Evolutionary conservation across 163 green algal genomes (phyloP).

Genomic region (Prototheca wickerhamii): DNA sequence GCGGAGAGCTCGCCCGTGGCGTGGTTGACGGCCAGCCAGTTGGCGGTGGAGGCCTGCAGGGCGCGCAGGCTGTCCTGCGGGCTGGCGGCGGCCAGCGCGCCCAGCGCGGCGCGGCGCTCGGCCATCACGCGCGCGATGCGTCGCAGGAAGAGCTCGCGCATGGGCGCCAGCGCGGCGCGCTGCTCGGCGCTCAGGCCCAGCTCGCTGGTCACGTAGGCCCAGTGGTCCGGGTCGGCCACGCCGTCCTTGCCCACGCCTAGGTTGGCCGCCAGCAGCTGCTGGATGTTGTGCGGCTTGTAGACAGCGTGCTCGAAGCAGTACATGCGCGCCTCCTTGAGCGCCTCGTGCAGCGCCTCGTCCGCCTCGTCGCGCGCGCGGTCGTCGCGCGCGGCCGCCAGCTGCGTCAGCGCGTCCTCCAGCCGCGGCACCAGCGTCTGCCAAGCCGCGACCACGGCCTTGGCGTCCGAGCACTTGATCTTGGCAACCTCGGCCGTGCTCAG

Average conservation of each 20-base stretch:
- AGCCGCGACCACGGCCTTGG: neutral
- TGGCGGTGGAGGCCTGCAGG: slow-evolving; percentile 1
- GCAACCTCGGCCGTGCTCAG: neutral
- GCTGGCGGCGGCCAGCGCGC: slow-evolving; percentile 9
- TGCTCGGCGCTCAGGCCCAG: slow-evolving; percentile 6
- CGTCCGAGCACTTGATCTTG: slow-evolving; percentile 1
- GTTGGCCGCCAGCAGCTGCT: slow-evolving; percentile 15
- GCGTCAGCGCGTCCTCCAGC: slow-evolving; percentile 6
- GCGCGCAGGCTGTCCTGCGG: slow-evolving; percentile 2
- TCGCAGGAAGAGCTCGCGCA: slow-evolving; percentile 19
- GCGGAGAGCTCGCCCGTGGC: slow-evolving; percentile 13
- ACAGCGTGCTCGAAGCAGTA: slow-evolving; percentile 22
- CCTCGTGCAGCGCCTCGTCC: neutral
- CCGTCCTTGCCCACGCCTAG: slow-evolving; percentile 11
- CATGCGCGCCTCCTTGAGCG: neutral
- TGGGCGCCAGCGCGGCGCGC: slow-evolving; percentile 1
- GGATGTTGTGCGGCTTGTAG: slow-evolving; percentile 13
- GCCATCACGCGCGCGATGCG: slow-evolving; percentile 20
- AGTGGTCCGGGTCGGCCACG: neutral
- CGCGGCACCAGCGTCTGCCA: slow-evolving; percentile 2
- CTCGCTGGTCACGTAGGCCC: slow-evolving; percentile 2
- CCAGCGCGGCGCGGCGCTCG: slow-evolving; percentile 19
- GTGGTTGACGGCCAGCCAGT: slow-evolving; percentile 7
- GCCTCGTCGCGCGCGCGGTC: neutral
- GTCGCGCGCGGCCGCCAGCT: neutral